Evolutionary conservation across 2,329 filamentous ascomycete species (phyloP), one percentile per base, ranked within the genome.

Genomic region (Beauveria varroae): DNA sequence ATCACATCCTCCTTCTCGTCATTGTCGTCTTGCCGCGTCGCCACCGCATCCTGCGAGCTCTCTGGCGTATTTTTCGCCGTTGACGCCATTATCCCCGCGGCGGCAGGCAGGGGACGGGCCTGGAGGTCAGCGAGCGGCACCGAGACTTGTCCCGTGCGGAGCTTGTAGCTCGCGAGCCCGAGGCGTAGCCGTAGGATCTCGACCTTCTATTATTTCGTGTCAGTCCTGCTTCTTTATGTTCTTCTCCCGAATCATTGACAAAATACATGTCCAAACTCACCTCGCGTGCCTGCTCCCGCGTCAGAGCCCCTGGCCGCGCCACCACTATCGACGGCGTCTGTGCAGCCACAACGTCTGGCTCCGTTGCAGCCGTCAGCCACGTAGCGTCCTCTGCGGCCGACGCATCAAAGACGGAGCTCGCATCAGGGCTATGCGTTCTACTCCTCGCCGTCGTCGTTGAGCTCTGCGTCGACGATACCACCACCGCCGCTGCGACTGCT

Each of bases 111-210:
- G 6, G 72, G 73, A 53, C 68, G 71, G 30, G 61, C 69, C 67
- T 85, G 76, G 22, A 91, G 77, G 51, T 83, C 74, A 60, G 85
- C 78, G 63, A 90, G 80, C 1, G 88, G 86, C 30, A 89, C 79
- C 62, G 82, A 76, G 59, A 85, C 81, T 73, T 93, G 89, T 63
- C 88, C 86, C 2, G 89, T 92, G 62, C 81, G 82, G 65, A 93
- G 79, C 74, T 92, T 92, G 78, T 91, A 92, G 68, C 82, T 83
- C 16, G 88, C 89, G 22, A 91, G 81, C 30, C 83, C 80, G 18
- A 93, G 82, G n/a, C 88, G 82, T 10, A 90, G 79, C 57, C 82
- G 82, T 50, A 92, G 77, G 54, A 85, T 82, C 68, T 88, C 83
- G 22, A 86, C 86, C 73, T 83, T 82, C 81, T 89, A 71, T 58